Evolutionary conservation across 331 rosid genomes (phyloP), one percentile per base, ranked within the genome.

Genomic region (Acacia concinna): DNA sequence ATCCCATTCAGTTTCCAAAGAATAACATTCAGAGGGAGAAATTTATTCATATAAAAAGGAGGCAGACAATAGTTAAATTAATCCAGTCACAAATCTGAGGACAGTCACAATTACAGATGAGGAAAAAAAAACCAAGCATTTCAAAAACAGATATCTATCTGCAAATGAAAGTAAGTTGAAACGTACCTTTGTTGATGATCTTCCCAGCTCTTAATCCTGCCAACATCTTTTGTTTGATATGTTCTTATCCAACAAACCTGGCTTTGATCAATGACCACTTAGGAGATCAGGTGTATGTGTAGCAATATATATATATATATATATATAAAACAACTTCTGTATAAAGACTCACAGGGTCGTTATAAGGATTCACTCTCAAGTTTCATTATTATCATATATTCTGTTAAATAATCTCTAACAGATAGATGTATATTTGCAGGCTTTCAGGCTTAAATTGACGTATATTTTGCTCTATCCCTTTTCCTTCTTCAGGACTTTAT

Each of bases 281-380:
- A 23, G 15, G 30, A 21, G 14, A 7, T 52, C 60, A 35, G 17
- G n/a, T 17, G 1, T 15, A 4, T 15, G n/a, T 46, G 3, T 5
- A 44, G 13, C 13, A 3, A 21, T 52, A 52, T 52, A 17, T 49
- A 18, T 18, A 49, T 49, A 49, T 18, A 18, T 46, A 44, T 2
- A 46, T 15, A 14, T 0, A 14, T 6, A 51, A 4, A 52, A 2
- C 27, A 21, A 2, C 34, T n/a, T 35, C 60, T 52, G n/a, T 83
- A 71, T 76, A 76, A 74, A 69, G 83, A 52, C 38, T 77, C 74
- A n/a, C n/a, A 47, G 6, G 77, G 37, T 68, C 20, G 40, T 40
- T 43, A 47, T 74, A 78, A 77, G 81, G 57, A 83, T 85, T 78
- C 78, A 65, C 31, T 46, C 32, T 76, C 78, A 87, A 82, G 85